Evolutionary conservation across 2,329 filamentous ascomycete species (phyloP), one percentile per base, ranked within the genome.

Genomic region (Macroventuria anomochaeta): DNA sequence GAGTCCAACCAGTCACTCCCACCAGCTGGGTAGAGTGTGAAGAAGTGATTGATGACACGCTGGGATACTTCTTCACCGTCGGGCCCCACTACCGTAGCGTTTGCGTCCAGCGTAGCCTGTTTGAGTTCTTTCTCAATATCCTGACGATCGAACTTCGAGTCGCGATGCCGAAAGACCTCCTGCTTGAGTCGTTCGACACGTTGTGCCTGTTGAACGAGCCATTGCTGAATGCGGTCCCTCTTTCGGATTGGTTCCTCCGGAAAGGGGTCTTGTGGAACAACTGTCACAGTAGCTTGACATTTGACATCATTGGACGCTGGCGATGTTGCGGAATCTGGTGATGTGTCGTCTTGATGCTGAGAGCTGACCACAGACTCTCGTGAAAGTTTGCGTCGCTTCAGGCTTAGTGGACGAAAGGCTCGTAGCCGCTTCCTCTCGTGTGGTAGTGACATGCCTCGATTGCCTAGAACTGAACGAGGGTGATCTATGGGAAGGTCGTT

Each of bases 1-100:
- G 51, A 49, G 36, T 54, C 40, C 18, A 32, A 43, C 51, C 51
- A 54, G 28, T 21, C 46, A 37, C 51, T 54, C 10, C 39, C 51
- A 31, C 44, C 18, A 3, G 51, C 40, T 10, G 21, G 29, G 13
- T 49, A 25, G 2, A 44, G 23, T 8, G 18, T 17, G 18, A 54
- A 54, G 44, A 54, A 54, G 10, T 44, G 33, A 6, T 54, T 29
- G 11, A 54, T 34, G 3, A 41, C 29, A 33, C n/a, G 25, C 12
- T 20, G 11, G 29, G 51, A 29, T 40, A 54, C 29, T 34, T 20
- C 17, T 7, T 46, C 33, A 12, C 46, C 40, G 17, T 54, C 11
- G 13, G 34, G 44, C 3, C 34, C 40, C 17, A n/a, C 10, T 4
- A 54, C 12, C 12, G 10, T 17, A 12, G 28, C 7, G 8, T 36